Evolutionary conservation across 768 basidiomycete genomes (phyloP), one percentile per base, ranked within the genome.

Genomic region (Saitozyma sp.): DNA sequence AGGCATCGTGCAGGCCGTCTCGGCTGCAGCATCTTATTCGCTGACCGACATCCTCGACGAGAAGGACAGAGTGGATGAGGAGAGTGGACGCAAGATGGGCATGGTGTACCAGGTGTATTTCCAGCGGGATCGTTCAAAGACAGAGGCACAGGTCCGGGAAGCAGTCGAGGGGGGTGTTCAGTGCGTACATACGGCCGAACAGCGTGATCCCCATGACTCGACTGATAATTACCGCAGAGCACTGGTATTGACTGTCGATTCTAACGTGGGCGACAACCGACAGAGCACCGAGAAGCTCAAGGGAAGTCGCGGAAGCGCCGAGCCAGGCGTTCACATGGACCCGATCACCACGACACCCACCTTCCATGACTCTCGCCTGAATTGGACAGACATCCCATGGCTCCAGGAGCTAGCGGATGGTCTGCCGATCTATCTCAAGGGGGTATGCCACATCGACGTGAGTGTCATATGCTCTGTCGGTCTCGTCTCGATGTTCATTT

Each of bases 241-340:
- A 0, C 89, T 97, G 55, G 88, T 91, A 71, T 80, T 97, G 50
- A 95, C 93, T 1, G 92, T 94, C 3, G 93, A 97, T 78, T 89
- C 91, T 0, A 82, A 89, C 29, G 86, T 90, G 38, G 64, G 64
- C 8, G 72, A 70, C 50, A 63, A 52, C 45, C 61, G 72, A 40
- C 70, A 70, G 48, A 55, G 48, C 13, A 67, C 65, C 13, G 73
- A 74, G 50, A 76, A 75, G 62, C 46, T 74, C 40, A 76, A 73
- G 42, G 77, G 77, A 3, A 62, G 67, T 0, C 72, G 50, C 9
- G 73, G 73, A 0, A 50, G 58, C 37, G 72, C 65, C 9, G 62
- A 68, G 29, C 73, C 73, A 6, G 77, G 77, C 16, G 59, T 65
- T 11, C 59, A 60, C n/a, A 71, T 73, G 61, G 76, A 70, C 1